These are phyloP conservation scores for Chytridiales sp. DNA, from an alignment of 371 early-diverging fungal species.

Conservation along the genomic window DNA sequence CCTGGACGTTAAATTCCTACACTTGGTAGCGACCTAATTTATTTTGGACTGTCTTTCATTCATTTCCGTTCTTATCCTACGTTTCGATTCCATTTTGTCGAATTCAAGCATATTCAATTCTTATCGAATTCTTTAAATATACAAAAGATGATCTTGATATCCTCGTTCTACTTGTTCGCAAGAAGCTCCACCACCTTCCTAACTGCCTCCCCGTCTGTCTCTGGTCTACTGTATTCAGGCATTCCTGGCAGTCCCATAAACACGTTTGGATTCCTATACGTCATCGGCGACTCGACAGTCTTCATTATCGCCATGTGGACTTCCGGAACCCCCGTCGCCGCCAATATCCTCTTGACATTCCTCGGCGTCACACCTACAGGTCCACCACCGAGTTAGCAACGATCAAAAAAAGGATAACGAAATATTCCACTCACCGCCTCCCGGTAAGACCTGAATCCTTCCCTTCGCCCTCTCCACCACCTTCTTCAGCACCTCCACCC, in stretches of 20 bases:
- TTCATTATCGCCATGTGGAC: constrained; percentile 41
- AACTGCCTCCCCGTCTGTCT: constrained; percentile 30
- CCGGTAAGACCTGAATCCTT: constrained; percentile 56
- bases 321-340: constrained; percentile 19
- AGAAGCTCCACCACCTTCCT: constrained; percentile 18
- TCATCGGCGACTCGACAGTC: constrained; percentile 29
- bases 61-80: no score
- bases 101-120: no score
- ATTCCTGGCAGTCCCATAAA: constrained; percentile 40
- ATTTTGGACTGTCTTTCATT: no score
- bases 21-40: constrained; percentile 14
- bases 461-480: constrained; percentile 40
- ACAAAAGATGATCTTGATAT: no score
- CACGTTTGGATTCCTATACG: constrained; percentile 31
- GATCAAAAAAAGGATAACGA: background rate
- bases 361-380: constrained; percentile 26
- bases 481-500: constrained; percentile 45
- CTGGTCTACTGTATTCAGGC: constrained; percentile 27
- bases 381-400: background rate
- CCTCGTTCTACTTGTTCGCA: no score
- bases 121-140: no score
- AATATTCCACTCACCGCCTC: constrained; percentile 42
- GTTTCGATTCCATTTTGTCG: no score
- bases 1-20: constrained; percentile 6
- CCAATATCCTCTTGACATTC: constrained; percentile 31